phyloP scores from a whole-genome alignment of 768 basidiomycete species.

The Panellus pusillus region DNA sequence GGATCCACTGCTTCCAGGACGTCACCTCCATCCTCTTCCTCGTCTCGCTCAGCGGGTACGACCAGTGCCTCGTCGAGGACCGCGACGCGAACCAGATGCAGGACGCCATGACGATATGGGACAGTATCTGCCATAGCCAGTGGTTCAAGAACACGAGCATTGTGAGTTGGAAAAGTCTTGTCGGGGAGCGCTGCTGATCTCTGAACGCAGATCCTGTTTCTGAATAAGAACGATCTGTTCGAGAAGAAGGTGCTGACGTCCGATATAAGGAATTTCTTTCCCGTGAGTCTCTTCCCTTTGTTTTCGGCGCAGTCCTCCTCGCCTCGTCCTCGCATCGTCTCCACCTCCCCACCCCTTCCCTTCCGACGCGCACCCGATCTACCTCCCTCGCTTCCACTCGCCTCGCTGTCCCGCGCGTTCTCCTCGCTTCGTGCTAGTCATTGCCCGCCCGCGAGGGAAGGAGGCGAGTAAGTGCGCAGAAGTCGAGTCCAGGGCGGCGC shows the following conservation, averaged over 20 bases:
- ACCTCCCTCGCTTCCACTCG: too few species aligned
- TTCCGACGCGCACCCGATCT: too few species aligned
- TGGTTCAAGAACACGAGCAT: conserved; percentile 96
- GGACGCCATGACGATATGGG: conserved; percentile 98
- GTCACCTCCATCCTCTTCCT: conserved; percentile 92
- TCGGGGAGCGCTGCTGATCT: background rate
- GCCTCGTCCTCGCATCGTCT: too few species aligned
- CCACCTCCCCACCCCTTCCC: too few species aligned
- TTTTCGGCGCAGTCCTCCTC: too few species aligned
- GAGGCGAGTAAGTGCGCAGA: too few species aligned
- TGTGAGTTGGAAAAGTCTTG: conserved; percentile 45
- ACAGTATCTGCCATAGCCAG: conserved; percentile 96
- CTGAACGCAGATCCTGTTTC: conserved; percentile 74
- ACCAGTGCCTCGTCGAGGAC: conserved; percentile 92
- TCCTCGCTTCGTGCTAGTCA: too few species aligned
- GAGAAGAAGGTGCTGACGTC: conserved; percentile 78
- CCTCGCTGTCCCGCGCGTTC: too few species aligned
- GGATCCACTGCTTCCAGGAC: conserved; percentile 95
- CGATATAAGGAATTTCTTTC: conserved; percentile 87
- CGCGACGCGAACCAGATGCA: conserved; percentile 97
- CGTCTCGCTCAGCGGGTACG: conserved; percentile 90
- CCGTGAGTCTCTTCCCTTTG: conserved; percentile 48
- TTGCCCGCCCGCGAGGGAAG: too few species aligned
- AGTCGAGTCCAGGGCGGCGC: too few species aligned
- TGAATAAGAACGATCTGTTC: conserved; percentile 96